Evolutionary conservation across 2,329 filamentous ascomycete species (phyloP), one percentile per base, ranked within the genome.

Genomic region (Colletotrichum navitas): DNA sequence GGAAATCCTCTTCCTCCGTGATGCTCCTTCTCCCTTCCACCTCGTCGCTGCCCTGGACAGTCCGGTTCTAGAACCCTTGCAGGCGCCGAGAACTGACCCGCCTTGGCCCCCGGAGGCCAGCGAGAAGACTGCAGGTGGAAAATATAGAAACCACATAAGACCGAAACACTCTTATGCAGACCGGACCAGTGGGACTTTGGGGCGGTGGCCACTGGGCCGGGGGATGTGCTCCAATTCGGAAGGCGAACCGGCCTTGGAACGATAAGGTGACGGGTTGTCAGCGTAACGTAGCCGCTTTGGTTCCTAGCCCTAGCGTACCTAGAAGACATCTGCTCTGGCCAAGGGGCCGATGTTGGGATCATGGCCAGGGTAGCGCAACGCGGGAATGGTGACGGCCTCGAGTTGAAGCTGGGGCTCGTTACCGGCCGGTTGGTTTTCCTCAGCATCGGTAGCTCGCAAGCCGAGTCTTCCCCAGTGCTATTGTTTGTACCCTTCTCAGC

Each of bases 101-200:
- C 68, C 56, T 49, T 58, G 45, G 58, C 54, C 54, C 54, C 64
- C 47, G 36, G 16, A 18, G 16, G 26, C 21, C 43, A 36, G 47
- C 58, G 43, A 59, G 45, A 18, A 58, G 56, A 56, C 12, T 11
- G 45, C 41, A 32, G 55, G 68, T 63, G 52, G 59, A 63, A 52
- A 59, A 47, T 54, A 10, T 21, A 59, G 52, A 59, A 71, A 63
- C 59, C 68, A 49, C 59, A 54, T 61, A 45, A 63, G 65, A 60
- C 68, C 65, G 68, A 71, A 71, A 71, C 68, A 60, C 68, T 47
- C 60, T 60, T 68, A 60, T 68, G 68, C 68, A 68, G 49, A 60
- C 68, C 59, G 24, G 52, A 63, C 59, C 63, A 58, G 68, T 63
- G 59, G 64, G 54, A 63, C 52, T 60, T 59, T 68, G 64, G 52